phyloP scores from a whole-genome alignment of 768 basidiomycete genomes.

The Tricholoma terreum region DNA sequence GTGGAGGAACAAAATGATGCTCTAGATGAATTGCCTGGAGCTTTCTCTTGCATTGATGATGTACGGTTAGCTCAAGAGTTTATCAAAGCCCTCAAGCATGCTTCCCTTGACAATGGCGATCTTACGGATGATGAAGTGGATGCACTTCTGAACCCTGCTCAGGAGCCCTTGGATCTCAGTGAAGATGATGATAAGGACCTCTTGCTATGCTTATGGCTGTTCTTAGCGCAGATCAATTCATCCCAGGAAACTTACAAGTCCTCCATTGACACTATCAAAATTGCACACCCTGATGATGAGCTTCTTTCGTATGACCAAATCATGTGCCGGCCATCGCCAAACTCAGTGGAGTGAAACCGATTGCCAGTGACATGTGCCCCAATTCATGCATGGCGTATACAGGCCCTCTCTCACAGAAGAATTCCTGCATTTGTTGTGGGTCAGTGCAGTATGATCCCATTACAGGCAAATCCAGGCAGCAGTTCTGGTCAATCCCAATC shows the following conservation, averaged over 20 bases:
- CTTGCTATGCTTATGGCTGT: conserved; percentile 4
- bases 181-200: neutral
- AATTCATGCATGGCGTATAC: conserved; percentile 10
- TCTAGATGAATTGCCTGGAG: neutral
- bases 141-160: neutral
- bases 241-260: conserved; percentile 1
- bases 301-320: conserved; percentile 11
- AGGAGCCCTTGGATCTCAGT: conserved; percentile 2
- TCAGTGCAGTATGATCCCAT: conserved; percentile 6
- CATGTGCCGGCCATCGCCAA: conserved; percentile 4
- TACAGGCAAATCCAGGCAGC: conserved; percentile 5
- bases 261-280: conserved; percentile 1
- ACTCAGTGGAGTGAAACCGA: conserved; percentile 6
- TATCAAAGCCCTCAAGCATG: conserved; percentile 4
- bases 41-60: conserved; percentile 3
- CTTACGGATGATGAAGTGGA: conserved; percentile 1
- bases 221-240: conserved; percentile 6
- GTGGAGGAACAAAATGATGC: neutral
- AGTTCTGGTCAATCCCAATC: conserved; percentile 21
- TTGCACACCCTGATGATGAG: conserved; percentile 2
- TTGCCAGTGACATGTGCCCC: conserved; percentile 8
- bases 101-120: conserved; percentile 8
- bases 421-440: conserved; percentile 8
- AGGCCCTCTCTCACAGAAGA: neutral
- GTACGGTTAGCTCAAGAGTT: conserved; percentile 6